Conservation (phyloP, 148 eudicot genomes). For the Rhododendron kiyosumense region DNA sequence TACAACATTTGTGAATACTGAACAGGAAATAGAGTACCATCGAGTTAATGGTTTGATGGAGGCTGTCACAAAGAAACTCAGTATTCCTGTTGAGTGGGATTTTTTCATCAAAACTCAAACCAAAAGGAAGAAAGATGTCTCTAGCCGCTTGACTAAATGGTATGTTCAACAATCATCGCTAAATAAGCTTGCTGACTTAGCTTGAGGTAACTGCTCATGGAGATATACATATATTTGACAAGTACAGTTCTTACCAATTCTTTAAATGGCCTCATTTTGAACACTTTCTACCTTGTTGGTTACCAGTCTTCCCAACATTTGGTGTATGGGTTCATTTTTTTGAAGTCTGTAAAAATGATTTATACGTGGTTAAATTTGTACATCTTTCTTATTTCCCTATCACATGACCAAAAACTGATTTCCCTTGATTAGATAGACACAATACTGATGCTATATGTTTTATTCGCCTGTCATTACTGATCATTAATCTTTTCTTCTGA, state of each 20-base stretch:
- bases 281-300: not conserved
- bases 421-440: not conserved
- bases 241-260: not conserved
- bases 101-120: slow-evolving; percentile 47
- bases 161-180: slow-evolving; percentile 19
- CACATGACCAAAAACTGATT: not conserved
- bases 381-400: not conserved
- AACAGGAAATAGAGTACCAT: slow-evolving; percentile 23
- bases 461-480: not conserved
- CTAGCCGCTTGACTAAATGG: slow-evolving; percentile 65
- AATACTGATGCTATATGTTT: not conserved
- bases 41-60: slow-evolving; percentile 26
- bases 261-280: slow-evolving; percentile 5
- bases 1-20: slow-evolving; percentile 19
- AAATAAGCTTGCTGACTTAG: not conserved
- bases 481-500: not conserved
- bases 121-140: slow-evolving; percentile 47
- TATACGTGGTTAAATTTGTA: not conserved
- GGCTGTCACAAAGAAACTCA: slow-evolving; percentile 20
- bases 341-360: not conserved
- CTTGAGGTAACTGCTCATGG: not conserved
- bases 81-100: slow-evolving; percentile 40
- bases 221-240: not conserved
- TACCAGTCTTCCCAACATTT: not conserved
- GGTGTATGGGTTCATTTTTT: not conserved